Evolutionary conservation across 78 protist species (phyloP).

Genomic region (Speleostelium caveatum): DNA sequence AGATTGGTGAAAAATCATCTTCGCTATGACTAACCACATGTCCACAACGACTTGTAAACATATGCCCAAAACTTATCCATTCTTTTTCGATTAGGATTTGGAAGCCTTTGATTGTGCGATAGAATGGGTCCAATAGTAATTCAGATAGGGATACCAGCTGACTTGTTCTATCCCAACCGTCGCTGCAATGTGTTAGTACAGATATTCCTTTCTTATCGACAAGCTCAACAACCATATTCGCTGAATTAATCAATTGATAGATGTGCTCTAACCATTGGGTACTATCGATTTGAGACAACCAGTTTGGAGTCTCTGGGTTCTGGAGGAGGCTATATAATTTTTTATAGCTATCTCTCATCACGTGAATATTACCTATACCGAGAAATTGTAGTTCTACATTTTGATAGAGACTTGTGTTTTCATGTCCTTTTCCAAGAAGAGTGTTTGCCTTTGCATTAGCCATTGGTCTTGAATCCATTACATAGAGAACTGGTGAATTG

Average conservation of each 20-base stretch:
- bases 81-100: conserved; percentile 95
- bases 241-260: conserved; percentile 53
- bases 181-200: conserved; percentile 82
- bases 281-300: conserved; percentile 72
- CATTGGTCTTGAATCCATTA: conserved; percentile 92
- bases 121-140: conserved; percentile 93
- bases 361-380: conserved; percentile 92
- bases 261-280: conserved; percentile 84
- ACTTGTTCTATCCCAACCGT: conserved; percentile 99
- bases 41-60: conserved; percentile 85
- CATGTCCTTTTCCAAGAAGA: conserved; percentile 90
- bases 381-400: conserved; percentile 68
- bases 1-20: conserved; percentile 78
- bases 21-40: not conserved
- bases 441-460: conserved; percentile 90
- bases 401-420: conserved; percentile 79
- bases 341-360: conserved; percentile 80
- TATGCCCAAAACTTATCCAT: conserved; percentile 96
- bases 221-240: conserved; percentile 65
- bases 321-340: conserved; percentile 33
- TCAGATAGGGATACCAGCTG: conserved; percentile 85
- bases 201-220: conserved; percentile 77
- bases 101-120: conserved; percentile 93
- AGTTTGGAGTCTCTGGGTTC: conserved; percentile 32
- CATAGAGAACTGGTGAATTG: conserved; percentile 78